Base-by-base conservation (phyloP, 2,329 filamentous ascomycete genomes). In the Aspergillus carbonarius region DNA sequence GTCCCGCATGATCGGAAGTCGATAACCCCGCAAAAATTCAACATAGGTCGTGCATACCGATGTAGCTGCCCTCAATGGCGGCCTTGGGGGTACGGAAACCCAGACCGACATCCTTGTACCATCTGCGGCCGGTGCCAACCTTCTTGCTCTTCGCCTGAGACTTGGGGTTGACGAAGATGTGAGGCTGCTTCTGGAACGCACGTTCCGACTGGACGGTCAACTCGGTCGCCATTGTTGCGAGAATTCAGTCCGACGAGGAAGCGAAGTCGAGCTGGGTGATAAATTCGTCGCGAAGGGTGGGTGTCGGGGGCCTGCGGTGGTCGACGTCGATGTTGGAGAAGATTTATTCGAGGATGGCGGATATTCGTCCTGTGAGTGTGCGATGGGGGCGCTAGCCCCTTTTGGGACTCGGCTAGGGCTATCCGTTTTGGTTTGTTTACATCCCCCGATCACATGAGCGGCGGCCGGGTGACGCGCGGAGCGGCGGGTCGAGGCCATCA, bases 151-250 rank as follows among this genome's bases (percentile, higher is more conserved):
- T 91, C 79, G 88, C 83, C 86, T 92, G 92, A 81, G 85, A 84
- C 90, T 99, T 99, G 79, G 89, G 86, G 89, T 98, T 97, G 78
- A 91, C 88, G 91, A 98, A 99, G 87, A 99, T 96, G 84, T 99
- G 95, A 82, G 95, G 95, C 88, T 99, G 93, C 90, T 99, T 99
- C 85, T 98, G 95, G 91, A 91, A 99, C 87, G 95, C 95, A 86
- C 95, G 93, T 90, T 99, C 95, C 81, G 92, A 96, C 89, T 99
- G 95, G 83, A 99, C 95, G 82, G 92, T 96, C 85, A 97, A 87
- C 87, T 96, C 92, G 87, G 92, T 96, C 81, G 92, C 92, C 92
- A 96, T 96, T 82, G 79, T 87, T 85, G 82, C 83, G 81, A 77
- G 72, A 77, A 76, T 78, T 79, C 78, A 79, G 72, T 72, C 71